Conservation (phyloP, 192 early-diverging fungal genomes). For the Linnemannia schmuckeri region DNA sequence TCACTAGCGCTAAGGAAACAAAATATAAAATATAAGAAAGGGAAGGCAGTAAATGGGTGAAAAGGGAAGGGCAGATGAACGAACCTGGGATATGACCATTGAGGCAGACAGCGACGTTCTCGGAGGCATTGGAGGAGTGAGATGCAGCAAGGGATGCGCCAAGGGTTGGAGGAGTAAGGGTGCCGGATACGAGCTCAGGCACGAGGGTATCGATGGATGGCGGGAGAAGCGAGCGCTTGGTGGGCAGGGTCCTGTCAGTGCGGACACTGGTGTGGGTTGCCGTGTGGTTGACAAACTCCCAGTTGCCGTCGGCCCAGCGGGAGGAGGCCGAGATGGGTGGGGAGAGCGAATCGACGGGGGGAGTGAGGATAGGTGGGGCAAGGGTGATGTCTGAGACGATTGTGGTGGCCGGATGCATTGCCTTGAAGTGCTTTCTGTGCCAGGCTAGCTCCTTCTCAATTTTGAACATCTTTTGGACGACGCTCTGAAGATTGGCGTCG, state of each 20-base stretch:
- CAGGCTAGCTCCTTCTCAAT: slow-evolving; percentile 45
- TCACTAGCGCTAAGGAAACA: background rate
- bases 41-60: slow-evolving; percentile 11
- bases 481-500: slow-evolving; percentile 35
- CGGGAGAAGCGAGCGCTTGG: background rate
- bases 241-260: slow-evolving; percentile 23
- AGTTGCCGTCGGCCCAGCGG: slow-evolving; percentile 37
- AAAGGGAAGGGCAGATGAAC: background rate
- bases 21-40: background rate
- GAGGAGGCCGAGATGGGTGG: slow-evolving; percentile 33
- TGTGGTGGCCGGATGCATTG: slow-evolving; percentile 4
- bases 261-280: slow-evolving; percentile 35
- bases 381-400: slow-evolving; percentile 37
- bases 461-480: slow-evolving; percentile 45
- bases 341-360: slow-evolving; percentile 50
- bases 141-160: slow-evolving; percentile 14
- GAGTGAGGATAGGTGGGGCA: slow-evolving; percentile 50
- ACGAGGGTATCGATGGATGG: slow-evolving; percentile 13
- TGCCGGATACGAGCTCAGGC: slow-evolving; percentile 9
- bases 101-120: slow-evolving; percentile 13
- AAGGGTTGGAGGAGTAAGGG: background rate
- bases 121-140: slow-evolving; percentile 26
- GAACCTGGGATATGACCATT: slow-evolving; percentile 34
- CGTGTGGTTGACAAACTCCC: slow-evolving; percentile 48
- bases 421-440: slow-evolving; percentile 14